A percentile compares a stretch with the other conserved stretches of the same genome.
Evolutionary conservation across 352 stramenopile species (phyloP).

Genomic region (Phytophthora boehmeriae): DNA sequence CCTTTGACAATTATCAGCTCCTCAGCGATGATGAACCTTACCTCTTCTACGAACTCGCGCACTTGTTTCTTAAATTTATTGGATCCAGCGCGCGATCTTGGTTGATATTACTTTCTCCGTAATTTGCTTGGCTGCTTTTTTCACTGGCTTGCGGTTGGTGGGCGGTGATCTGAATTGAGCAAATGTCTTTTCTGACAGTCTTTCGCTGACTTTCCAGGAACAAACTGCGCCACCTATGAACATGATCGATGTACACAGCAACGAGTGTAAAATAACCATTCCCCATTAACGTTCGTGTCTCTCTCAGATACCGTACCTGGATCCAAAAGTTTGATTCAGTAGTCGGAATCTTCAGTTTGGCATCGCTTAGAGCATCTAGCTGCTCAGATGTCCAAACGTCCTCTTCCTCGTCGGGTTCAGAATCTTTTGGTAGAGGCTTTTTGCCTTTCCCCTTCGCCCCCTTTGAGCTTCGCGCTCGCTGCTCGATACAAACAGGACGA

Average conservation of each 20-base stretch:
- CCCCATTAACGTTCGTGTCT: neutral
- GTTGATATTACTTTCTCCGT: slow-evolving; percentile 27
- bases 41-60: slow-evolving; percentile 70
- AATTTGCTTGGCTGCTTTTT: slow-evolving; percentile 33
- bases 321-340: slow-evolving; percentile 72
- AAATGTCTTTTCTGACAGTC: slow-evolving; percentile 73
- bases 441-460: slow-evolving; percentile 11
- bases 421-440: slow-evolving; percentile 13
- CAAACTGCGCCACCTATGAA: slow-evolving; percentile 41
- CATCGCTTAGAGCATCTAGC: slow-evolving; percentile 51
- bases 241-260: neutral
- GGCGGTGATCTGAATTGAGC: slow-evolving; percentile 57
- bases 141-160: slow-evolving; percentile 33
- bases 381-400: slow-evolving; percentile 59
- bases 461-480: slow-evolving; percentile 4
- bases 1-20: neutral
- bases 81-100: slow-evolving; percentile 69
- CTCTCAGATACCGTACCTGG: slow-evolving; percentile 35
- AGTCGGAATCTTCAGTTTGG: slow-evolving; percentile 68
- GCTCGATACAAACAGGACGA: neutral
- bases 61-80: slow-evolving; percentile 89
- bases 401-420: slow-evolving; percentile 31
- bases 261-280: neutral
- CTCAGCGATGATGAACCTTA: slow-evolving; percentile 9
- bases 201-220: slow-evolving; percentile 61